A percentile compares a stretch with the other conserved stretches of the same genome.
phyloP scores from a whole-genome alignment of 495 filamentous ascomycete species.

The Penicillium pancosmium region DNA sequence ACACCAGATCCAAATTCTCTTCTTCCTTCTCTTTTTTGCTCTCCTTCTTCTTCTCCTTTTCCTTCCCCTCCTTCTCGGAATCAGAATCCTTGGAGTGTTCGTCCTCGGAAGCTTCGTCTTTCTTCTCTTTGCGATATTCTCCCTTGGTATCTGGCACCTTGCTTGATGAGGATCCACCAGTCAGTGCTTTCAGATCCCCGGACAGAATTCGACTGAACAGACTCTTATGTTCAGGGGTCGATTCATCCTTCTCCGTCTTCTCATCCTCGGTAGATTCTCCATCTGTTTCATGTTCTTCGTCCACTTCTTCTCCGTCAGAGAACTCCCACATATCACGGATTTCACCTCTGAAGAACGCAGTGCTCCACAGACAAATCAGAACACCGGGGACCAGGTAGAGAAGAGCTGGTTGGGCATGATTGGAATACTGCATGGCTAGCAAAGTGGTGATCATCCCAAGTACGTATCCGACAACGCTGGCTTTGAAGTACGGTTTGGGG shows the following conservation, averaged over 20 bases:
- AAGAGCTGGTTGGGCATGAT: slow-evolving; percentile 87
- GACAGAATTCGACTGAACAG: slow-evolving; percentile 37
- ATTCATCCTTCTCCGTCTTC: slow-evolving; percentile 22
- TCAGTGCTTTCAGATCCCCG: slow-evolving; percentile 17
- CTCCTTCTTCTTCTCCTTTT: slow-evolving; percentile 9
- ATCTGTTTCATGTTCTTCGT: slow-evolving; percentile 22
- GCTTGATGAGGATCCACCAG: not conserved
- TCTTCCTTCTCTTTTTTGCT: slow-evolving; percentile 10
- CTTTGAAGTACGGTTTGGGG: slow-evolving; percentile 85
- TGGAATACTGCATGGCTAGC: slow-evolving; percentile 71
- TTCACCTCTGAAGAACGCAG: slow-evolving; percentile 72
- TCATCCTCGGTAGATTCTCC: slow-evolving; percentile 22
- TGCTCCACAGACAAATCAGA: slow-evolving; percentile 74
- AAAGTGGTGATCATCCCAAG: slow-evolving; percentile 79
- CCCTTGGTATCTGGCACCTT: slow-evolving; percentile 2
- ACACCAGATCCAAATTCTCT: slow-evolving; percentile 32
- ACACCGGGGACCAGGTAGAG: slow-evolving; percentile 93
- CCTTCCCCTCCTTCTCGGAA: not conserved
- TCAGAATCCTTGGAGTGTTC: slow-evolving; percentile 14
- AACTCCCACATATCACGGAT: slow-evolving; percentile 76
- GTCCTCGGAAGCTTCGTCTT: not conserved
- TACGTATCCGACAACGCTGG: slow-evolving; percentile 76
- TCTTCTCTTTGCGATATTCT: slow-evolving; percentile 14
- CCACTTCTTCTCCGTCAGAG: slow-evolving; percentile 60
- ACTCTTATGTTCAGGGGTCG: slow-evolving; percentile 17